Percentiles rank a stretch among this genome's conserved stretches.
Conservation (phyloP, 2,329 filamentous ascomycete genomes). For the Fusarium buharicum region DNA sequence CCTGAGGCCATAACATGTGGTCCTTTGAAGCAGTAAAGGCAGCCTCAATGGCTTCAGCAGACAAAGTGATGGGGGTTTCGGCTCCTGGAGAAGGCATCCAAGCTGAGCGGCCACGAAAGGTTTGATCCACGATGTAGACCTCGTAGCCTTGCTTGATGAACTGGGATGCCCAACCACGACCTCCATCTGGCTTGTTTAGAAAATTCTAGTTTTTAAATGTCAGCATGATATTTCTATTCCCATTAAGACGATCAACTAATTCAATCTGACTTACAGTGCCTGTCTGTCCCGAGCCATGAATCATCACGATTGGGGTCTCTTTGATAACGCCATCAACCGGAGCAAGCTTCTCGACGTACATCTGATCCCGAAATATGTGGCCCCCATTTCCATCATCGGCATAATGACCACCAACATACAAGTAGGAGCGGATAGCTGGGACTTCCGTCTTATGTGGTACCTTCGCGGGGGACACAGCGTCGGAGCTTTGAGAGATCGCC, state of each 20-base stretch:
- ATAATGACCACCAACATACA: conserved; percentile 37
- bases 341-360: conserved; percentile 41
- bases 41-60: conserved; percentile 35
- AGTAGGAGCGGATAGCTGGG: conserved; percentile 33
- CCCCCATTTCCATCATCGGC: conserved; percentile 35
- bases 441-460: conserved; percentile 13
- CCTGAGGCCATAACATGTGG: conserved; percentile 40
- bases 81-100: conserved; percentile 25
- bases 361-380: conserved; percentile 39
- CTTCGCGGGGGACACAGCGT: background rate
- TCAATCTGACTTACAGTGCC: conserved; percentile 25
- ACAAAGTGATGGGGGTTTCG: conserved; percentile 26
- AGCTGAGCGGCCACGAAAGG: conserved; percentile 36
- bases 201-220: conserved; percentile 33
- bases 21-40: conserved; percentile 31
- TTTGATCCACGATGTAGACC: conserved; percentile 41
- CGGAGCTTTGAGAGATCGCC: conserved; percentile 15
- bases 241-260: background rate
- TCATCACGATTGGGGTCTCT: conserved; percentile 37
- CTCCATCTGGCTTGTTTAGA: conserved; percentile 40
- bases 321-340: conserved; percentile 20
- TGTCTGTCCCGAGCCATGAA: conserved; percentile 40
- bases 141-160: conserved; percentile 42
- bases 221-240: background rate
- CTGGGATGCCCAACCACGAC: conserved; percentile 37